phyloP scores from a whole-genome alignment of 306 rosid species.

The Acacia acuminata region DNA sequence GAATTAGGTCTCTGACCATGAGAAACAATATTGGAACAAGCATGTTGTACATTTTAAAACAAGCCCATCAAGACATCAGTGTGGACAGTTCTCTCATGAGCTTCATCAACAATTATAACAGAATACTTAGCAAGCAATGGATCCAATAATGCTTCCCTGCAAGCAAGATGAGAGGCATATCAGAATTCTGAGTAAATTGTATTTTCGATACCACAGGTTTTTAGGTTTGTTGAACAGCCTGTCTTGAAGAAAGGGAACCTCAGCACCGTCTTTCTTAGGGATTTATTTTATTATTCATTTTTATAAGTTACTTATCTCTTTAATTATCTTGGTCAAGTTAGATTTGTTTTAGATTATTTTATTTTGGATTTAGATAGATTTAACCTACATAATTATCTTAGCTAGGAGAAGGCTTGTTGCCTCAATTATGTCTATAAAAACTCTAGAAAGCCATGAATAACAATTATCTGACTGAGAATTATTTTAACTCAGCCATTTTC shows the following conservation, averaged over 20 bases:
- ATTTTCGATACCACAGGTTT: constrained; percentile 3
- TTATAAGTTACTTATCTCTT: background rate
- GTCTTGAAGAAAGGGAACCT: background rate
- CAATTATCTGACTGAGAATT: too few relatives aligned
- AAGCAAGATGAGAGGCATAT: constrained; percentile 30
- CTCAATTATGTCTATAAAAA: too few relatives aligned
- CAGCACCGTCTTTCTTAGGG: background rate
- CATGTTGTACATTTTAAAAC: constrained; percentile 75
- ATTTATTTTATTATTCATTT: too few relatives aligned
- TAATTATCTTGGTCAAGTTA: background rate
- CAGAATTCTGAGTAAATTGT: constrained; percentile 18
- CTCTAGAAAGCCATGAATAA: too few relatives aligned
- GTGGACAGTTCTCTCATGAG: constrained; percentile 94
- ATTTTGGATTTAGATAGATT: background rate
- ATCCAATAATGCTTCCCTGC: constrained; percentile 92
- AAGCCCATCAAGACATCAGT: constrained; percentile 90
- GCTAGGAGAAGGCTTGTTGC: too few relatives aligned
- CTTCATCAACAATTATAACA: constrained; percentile 89
- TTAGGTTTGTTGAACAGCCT: background rate
- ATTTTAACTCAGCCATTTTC: too few relatives aligned
- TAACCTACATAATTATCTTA: background rate
- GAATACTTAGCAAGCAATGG: constrained; percentile 84
- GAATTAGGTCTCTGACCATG: constrained; percentile 32
- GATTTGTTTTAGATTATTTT: background rate
- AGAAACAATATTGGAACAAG: constrained; percentile 56